These are phyloP conservation scores for Turnera subulata DNA, from an alignment of 345 rosid genomes.

Conservation along the genomic window DNA sequence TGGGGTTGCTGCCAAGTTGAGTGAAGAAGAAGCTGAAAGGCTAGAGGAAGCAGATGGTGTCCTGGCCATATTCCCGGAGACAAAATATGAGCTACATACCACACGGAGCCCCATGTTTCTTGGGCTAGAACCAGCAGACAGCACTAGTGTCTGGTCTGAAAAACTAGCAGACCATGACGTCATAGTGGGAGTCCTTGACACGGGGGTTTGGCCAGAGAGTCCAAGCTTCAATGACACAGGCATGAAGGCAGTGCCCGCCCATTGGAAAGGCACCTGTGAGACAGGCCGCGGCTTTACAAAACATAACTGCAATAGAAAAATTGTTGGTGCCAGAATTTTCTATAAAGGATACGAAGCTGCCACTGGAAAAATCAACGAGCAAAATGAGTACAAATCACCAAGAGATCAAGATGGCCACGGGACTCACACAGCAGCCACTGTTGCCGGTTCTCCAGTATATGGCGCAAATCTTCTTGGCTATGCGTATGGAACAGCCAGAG, in stretches of 20 bases:
- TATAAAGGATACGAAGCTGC: slow-evolving; percentile 25
- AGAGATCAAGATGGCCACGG: slow-evolving; percentile 35
- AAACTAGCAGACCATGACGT: slow-evolving; percentile 19
- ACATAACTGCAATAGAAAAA: slow-evolving; percentile 23
- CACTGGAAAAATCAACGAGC: slow-evolving; percentile 21
- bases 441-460: slow-evolving; percentile 21
- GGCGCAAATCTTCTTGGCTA: slow-evolving; percentile 26
- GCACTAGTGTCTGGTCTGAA: slow-evolving; percentile 16
- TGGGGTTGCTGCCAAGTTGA: slow-evolving; percentile 23
- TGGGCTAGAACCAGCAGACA: slow-evolving; percentile 19
- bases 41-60: slow-evolving; percentile 23
- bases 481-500: slow-evolving; percentile 30
- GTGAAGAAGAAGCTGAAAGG: slow-evolving; percentile 23
- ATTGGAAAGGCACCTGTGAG: slow-evolving; percentile 27
- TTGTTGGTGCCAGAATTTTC: slow-evolving; percentile 25
- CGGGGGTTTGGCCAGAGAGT: slow-evolving; percentile 30
- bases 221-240: slow-evolving; percentile 30
- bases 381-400: slow-evolving; percentile 22
- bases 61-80: slow-evolving; percentile 22
- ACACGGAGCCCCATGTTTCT: slow-evolving; percentile 30
- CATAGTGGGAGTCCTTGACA: slow-evolving; percentile 27
- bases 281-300: slow-evolving; percentile 22
- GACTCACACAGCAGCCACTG: slow-evolving; percentile 31
- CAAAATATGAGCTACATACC: slow-evolving; percentile 23
- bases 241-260: slow-evolving; percentile 20